phyloP scores from a whole-genome alignment of 192 early-diverging fungal genomes.

The Glomus cerebriforme region DNA sequence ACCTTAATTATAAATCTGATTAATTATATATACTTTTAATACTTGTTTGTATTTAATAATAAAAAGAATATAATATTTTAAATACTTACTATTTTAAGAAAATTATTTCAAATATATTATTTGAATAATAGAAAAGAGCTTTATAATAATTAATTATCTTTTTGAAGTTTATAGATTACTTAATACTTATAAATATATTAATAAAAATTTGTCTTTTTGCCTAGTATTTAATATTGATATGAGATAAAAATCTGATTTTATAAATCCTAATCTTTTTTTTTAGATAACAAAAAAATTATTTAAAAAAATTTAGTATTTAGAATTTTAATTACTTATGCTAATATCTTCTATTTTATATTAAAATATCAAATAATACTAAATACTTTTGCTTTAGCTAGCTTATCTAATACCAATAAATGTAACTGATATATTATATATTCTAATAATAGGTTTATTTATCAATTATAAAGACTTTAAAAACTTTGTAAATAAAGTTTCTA shows the following conservation, averaged over 20 bases:
- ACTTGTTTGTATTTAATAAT: no score
- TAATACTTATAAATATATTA: no score
- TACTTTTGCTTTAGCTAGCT: conserved; percentile 20
- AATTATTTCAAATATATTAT: no score
- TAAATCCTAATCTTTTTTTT: no score
- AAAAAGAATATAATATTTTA: no score
- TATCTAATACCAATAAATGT: conserved; percentile 16
- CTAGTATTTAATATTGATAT: conserved; percentile 1
- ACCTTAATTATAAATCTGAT: no score
- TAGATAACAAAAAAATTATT: conserved; percentile 7
- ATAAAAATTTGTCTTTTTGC: conserved; percentile 1
- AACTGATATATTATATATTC: conserved; percentile 23
- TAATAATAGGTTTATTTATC: neutral
- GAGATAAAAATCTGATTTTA: conserved; percentile 15
- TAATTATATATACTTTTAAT: no score
- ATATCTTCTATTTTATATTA: neutral
- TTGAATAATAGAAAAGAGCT: no score
- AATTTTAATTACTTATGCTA: conserved; percentile 18
- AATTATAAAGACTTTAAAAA: conserved; percentile 15
- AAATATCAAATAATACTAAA: neutral
- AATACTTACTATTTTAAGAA: no score
- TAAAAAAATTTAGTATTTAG: conserved; percentile 14
- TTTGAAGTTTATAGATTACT: no score
- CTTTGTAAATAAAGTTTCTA: no score
- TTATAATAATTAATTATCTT: no score